phyloP scores from a whole-genome alignment of 2,329 filamentous ascomycete species.

The Aspergillus brunneoviolaceus region DNA sequence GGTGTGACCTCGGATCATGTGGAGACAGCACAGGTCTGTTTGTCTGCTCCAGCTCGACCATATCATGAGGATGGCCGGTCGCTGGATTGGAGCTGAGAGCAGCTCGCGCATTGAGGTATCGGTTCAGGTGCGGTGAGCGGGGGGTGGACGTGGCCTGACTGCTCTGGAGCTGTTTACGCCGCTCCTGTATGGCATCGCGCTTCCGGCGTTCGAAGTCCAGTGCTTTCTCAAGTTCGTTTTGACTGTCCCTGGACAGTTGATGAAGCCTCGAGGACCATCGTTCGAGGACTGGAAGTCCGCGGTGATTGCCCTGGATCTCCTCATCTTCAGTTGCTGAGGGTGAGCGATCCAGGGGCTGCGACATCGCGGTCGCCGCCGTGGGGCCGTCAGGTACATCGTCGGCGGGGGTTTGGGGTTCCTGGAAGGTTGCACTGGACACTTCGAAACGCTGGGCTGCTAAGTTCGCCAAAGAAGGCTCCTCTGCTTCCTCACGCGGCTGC shows the following conservation, averaged over 20 bases:
- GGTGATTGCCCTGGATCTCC: conserved; percentile 9
- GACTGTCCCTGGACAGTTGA: conserved; percentile 9
- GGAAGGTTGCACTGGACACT: neutral
- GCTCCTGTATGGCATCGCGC: conserved; percentile 31
- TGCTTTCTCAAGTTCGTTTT: conserved; percentile 29
- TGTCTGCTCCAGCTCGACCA: neutral
- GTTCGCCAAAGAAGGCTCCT: conserved; percentile 10
- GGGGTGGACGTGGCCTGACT: conserved; percentile 1
- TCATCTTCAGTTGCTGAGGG: neutral
- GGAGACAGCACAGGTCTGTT: conserved; percentile 14
- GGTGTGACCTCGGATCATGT: conserved; percentile 32
- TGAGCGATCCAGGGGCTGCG: neutral
- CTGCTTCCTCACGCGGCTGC: neutral
- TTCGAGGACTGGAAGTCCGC: conserved; percentile 24
- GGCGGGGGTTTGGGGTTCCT: neutral
- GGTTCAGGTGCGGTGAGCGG: conserved; percentile 31
- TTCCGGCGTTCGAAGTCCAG: conserved; percentile 43
- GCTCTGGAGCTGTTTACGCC: conserved; percentile 22
- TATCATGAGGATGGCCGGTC: neutral
- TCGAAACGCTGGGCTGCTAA: conserved; percentile 19
- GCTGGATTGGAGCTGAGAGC: conserved; percentile 14
- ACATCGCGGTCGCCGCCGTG: neutral
- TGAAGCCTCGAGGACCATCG: conserved; percentile 26
- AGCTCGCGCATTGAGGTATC: conserved; percentile 34
- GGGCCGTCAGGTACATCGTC: neutral